Conservation (phyloP, 495 filamentous ascomycete species). For the Astrothelium subdiscretum region DNA sequence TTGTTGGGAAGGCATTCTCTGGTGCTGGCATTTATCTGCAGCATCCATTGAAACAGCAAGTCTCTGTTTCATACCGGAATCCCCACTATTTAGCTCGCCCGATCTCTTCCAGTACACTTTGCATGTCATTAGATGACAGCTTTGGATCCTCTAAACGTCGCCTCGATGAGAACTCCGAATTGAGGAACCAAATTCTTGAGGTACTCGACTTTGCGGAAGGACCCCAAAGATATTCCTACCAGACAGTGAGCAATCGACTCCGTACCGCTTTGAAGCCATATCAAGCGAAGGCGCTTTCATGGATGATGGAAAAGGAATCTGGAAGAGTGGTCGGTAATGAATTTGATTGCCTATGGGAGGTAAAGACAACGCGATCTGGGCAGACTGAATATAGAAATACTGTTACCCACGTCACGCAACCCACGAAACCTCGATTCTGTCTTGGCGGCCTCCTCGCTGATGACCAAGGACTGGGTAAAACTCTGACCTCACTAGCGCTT, state of each 20-base stretch:
- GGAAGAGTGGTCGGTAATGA: constrained; percentile 45
- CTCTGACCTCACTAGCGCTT: constrained; percentile 88
- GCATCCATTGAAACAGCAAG: not conserved
- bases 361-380: constrained; percentile 15
- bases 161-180: not conserved
- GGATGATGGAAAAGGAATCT: constrained; percentile 70
- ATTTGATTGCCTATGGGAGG: not conserved
- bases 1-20: not conserved
- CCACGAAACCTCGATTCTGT: not conserved
- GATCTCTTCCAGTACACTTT: not conserved
- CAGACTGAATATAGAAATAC: constrained; percentile 43
- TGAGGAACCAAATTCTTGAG: not conserved
- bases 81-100: not conserved
- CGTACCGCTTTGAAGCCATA: constrained; percentile 64
- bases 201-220: not conserved
- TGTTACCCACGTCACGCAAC: not conserved
- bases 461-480: constrained; percentile 69
- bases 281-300: constrained; percentile 83
- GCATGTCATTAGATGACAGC: not conserved
- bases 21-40: not conserved
- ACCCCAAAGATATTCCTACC: not conserved
- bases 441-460: not conserved
- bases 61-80: not conserved
- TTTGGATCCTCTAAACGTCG: not conserved
- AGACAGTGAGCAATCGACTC: not conserved